Conservation (phyloP, 345 rosid genomes). For the Microcos paniculata region DNA sequence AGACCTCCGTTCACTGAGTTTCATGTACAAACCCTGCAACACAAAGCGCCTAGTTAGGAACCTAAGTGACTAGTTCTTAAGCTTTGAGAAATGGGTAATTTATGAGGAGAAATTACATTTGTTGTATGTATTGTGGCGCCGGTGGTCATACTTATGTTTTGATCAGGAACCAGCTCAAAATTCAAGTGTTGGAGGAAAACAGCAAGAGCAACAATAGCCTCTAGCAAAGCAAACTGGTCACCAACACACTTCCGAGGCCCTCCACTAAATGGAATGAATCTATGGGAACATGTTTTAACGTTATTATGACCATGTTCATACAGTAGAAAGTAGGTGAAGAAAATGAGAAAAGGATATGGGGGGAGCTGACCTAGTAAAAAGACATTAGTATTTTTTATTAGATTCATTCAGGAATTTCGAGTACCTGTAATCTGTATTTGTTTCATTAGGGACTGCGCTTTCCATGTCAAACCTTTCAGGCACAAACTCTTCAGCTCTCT, state of each 20-base stretch:
- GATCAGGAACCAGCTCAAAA: conserved; percentile 82
- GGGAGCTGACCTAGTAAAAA: neutral
- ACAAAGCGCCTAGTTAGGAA: conserved; percentile 5
- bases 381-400: neutral
- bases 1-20: conserved; percentile 49
- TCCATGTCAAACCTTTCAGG: conserved; percentile 84
- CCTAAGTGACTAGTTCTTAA: neutral
- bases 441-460: conserved; percentile 82
- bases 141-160: conserved; percentile 88
- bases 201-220: conserved; percentile 80
- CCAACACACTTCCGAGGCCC: conserved; percentile 97
- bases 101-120: conserved; percentile 40
- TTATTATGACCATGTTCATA: conserved; percentile 10
- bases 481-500: conserved; percentile 80
- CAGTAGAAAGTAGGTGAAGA: neutral
- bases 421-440: conserved; percentile 90
- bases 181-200: conserved; percentile 69
- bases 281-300: conserved; percentile 15
- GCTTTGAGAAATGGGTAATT: neutral
- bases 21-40: conserved; percentile 88
- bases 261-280: conserved; percentile 94
- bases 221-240: conserved; percentile 92
- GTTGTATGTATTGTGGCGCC: conserved; percentile 96
- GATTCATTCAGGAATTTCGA: neutral
- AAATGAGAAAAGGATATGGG: neutral